Conservation (phyloP, 1,139 yeast species). For the Yamadazyma atmosphaerica region DNA sequence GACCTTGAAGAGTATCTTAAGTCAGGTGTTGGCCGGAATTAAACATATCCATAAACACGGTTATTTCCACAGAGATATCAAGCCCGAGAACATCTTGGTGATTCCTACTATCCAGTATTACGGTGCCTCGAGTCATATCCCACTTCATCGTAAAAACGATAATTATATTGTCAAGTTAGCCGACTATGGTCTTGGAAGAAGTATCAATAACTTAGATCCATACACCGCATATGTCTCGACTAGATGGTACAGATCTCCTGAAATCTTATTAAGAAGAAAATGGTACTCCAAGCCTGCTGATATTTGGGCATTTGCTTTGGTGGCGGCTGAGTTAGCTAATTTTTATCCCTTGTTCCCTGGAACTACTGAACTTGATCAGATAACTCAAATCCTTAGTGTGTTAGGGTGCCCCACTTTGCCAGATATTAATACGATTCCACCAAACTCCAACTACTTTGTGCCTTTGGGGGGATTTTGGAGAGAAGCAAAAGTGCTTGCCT, state of each 20-base stretch:
- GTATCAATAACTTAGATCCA: constrained; percentile 50
- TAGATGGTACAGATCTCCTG: constrained; percentile 96
- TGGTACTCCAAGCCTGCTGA: constrained; percentile 78
- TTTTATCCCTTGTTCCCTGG: constrained; percentile 87
- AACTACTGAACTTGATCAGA: constrained; percentile 71
- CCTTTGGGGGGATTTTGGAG: constrained; percentile 73
- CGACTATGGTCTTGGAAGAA: constrained; percentile 88
- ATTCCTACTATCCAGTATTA: constrained; percentile 56
- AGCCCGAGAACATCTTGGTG: constrained; percentile 73
- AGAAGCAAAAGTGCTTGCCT: constrained; percentile 53
- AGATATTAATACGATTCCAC: constrained; percentile 8
- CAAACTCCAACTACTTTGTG: constrained; percentile 18
- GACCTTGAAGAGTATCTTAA: constrained; percentile 63
- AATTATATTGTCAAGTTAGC: constrained; percentile 76
- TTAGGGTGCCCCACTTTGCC: constrained; percentile 65
- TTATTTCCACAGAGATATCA: constrained; percentile 87
- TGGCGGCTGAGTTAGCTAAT: constrained; percentile 78
- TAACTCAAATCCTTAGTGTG: constrained; percentile 60
- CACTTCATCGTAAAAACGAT: constrained; percentile 38
- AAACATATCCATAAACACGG: constrained; percentile 76
- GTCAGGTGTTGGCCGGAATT: constrained; percentile 74
- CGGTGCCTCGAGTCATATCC: constrained; percentile 42
- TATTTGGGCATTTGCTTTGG: constrained; percentile 92
- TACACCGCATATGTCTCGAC: constrained; percentile 88
- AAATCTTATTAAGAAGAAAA: constrained; percentile 69